Base-by-base conservation (phyloP, 1,284 basidiomycete species). In the Pascua sp. region DNA sequence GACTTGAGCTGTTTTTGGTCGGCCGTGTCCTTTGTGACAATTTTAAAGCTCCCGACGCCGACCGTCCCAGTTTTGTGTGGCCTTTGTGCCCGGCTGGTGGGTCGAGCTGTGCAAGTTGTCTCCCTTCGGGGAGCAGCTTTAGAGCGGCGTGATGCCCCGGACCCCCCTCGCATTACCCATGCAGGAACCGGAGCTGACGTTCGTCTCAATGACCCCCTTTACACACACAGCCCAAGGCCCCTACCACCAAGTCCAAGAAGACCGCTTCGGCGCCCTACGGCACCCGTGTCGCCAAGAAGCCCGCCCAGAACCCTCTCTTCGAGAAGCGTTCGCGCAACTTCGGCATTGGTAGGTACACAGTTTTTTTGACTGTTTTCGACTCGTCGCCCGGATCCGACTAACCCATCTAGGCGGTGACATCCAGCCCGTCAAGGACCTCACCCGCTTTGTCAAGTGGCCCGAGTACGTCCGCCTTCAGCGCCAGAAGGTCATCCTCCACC, bases 391-490 rank as follows among this genome's bases (percentile, higher is more conserved):
- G n/a, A 38, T 32, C 24, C 42, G 18, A 8, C 50, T 52, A 10
- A 44, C 47, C 12, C 15, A 17, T 36, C 53, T 63, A 95, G 93
- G 94, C 75, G 91, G 95, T 82, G 91, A 96, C 81, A 86, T 98
- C 73, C 90, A 89, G 73, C 94, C 89, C 72, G 84, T 85, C 78
- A 85, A 85, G 60, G 95, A 98, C 81, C 81, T 98, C 67, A 96
- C 91, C 64, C 91, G 94, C 78, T 98, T 98, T 81, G 91, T 98
- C 81, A 98, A 97, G 82, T 98, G 95, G 95, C 95, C 95, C 68
- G 92, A 95, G 82, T 98, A 98, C 77, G 87, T 98, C 69, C 91
- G 92, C 76, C 89, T 98, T 61, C 95, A 98, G 80, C 88, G 95
- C 79, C 94, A 98, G 81, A 96, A 95, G 83, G 92, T 98, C 74